Base-by-base conservation (phyloP, 352 stramenopile species). In the Chrysophaeum taylorii region DNA sequence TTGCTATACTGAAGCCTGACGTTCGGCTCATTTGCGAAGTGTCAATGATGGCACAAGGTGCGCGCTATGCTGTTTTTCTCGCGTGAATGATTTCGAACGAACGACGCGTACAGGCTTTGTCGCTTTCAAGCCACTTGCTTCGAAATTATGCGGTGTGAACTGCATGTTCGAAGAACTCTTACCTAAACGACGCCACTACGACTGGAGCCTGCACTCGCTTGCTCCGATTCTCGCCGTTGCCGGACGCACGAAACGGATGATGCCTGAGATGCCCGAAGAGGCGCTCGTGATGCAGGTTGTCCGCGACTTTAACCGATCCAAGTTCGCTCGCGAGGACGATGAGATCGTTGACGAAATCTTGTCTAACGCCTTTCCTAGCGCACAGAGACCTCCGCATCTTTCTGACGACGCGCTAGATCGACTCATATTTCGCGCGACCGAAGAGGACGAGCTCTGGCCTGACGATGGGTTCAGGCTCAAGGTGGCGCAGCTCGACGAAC, bases 21-120 rank as follows among this genome's bases (percentile, higher is more conserved):
- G 74, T 94, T 0, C 87, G 94, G 64, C 73, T 96, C 15, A 96
- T 96, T 77, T 96, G 88, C 76, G 90, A 96, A 70, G 95, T 95
- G 70, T 94, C 96, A 85, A 79, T 97, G 38, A 95, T 96, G 87
- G 89, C 90, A 0, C 89, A 95, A 81, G 91, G 91, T n/a, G n/a
- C n/a, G n/a, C n/a, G n/a, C n/a, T n/a, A n/a, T n/a, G n/a, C n/a
- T n/a, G n/a, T n/a, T n/a, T n/a, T n/a, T n/a, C n/a, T n/a, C n/a
- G n/a, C n/a, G n/a, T n/a, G n/a, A n/a, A n/a, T n/a, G n/a, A n/a
- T n/a, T n/a, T n/a, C n/a, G n/a, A n/a, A n/a, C n/a, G n/a, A n/a
- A n/a, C n/a, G n/a, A n/a, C n/a, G n/a, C n/a, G n/a, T n/a, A n/a
- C n/a, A n/a, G n/a, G n/a, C n/a, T n/a, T n/a, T n/a, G n/a, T n/a